Percentiles rank a stretch among this genome's conserved stretches.
Conservation (phyloP, 2,329 filamentous ascomycete species). For the Lojkania enalia region DNA sequence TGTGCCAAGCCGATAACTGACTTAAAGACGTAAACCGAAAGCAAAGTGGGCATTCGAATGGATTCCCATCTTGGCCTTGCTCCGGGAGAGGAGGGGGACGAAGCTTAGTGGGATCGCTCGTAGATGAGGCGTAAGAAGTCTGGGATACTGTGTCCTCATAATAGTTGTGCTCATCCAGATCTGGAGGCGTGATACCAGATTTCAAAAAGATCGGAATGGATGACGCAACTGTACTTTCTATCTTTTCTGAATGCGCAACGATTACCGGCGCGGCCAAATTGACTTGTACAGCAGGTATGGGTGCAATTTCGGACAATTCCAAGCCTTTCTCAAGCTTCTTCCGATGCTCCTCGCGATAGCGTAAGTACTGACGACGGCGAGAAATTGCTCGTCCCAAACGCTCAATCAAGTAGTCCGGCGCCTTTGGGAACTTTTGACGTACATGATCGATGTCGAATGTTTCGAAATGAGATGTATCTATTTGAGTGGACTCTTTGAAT, state of each 20-base stretch:
- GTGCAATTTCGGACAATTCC: neutral
- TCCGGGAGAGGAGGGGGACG: conserved; percentile 26
- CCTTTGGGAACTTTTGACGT: conserved; percentile 27
- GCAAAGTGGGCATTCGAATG: conserved; percentile 38
- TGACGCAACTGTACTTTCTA: conserved; percentile 20
- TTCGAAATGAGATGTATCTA: conserved; percentile 25
- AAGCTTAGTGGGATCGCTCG: conserved; percentile 15
- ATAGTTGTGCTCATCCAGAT: conserved; percentile 12
- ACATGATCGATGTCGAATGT: conserved; percentile 32
- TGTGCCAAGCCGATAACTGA: conserved; percentile 20
- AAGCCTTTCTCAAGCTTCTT: conserved; percentile 23
- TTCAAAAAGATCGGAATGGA: conserved; percentile 17
- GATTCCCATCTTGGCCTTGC: conserved; percentile 21
- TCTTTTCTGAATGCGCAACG: conserved; percentile 7
- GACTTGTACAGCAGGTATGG: neutral
- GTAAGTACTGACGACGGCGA: conserved; percentile 33
- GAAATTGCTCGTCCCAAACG: conserved; percentile 37
- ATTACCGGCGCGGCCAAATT: neutral
- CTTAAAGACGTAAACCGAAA: conserved; percentile 21
- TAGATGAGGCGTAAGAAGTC: conserved; percentile 29
- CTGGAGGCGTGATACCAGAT: neutral
- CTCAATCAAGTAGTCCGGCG: conserved; percentile 18
- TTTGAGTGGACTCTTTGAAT: conserved; percentile 23
- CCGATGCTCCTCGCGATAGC: conserved; percentile 34
- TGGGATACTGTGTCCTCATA: conserved; percentile 25